phyloP scores from a whole-genome alignment of 2,329 filamentous ascomycete genomes.

The Elsinoe fawcettii region DNA sequence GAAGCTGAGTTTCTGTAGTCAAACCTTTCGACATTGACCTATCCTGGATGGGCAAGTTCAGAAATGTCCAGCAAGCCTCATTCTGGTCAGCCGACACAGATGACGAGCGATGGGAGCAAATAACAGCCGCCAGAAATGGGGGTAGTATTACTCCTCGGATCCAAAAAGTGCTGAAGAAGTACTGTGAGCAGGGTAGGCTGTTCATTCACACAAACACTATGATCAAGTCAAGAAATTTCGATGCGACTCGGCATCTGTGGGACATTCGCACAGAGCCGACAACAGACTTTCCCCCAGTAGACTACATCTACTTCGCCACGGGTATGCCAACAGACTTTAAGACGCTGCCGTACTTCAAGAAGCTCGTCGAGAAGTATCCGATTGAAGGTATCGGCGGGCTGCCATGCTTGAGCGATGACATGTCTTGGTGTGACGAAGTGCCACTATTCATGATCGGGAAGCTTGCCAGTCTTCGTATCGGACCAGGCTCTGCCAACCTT shows the following conservation, averaged over 20 bases:
- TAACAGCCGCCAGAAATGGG: constrained; percentile 59
- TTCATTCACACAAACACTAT: constrained; percentile 52
- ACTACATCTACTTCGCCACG: constrained; percentile 71
- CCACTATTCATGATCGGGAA: constrained; percentile 65
- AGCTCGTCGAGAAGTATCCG: constrained; percentile 52
- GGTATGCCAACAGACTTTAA: constrained; percentile 59
- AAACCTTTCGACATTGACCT: constrained; percentile 74
- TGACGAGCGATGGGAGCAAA: constrained; percentile 58
- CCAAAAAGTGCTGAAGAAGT: constrained; percentile 57
- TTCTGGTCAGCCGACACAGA: constrained; percentile 73
- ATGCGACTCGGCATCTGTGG: constrained; percentile 43
- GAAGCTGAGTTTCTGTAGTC: constrained; percentile 31
- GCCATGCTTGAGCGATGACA: constrained; percentile 65
- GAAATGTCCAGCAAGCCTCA: constrained; percentile 65
- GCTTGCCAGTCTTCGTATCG: constrained; percentile 59
- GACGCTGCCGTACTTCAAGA: constrained; percentile 53
- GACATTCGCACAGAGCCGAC: constrained; percentile 46
- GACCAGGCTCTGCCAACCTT: constrained; percentile 65
- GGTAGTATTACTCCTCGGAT: constrained; percentile 68
- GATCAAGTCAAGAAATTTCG: constrained; percentile 47
- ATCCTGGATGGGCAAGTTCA: constrained; percentile 75
- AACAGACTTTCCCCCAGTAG: constrained; percentile 42
- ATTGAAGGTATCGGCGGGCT: constrained; percentile 57
- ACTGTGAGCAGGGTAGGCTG: constrained; percentile 46
- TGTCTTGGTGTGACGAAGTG: constrained; percentile 67